These are phyloP conservation scores for Parastagonospora nodorum DNA, from an alignment of 2,329 filamentous ascomycete genomes.

Conservation along the genomic window DNA sequence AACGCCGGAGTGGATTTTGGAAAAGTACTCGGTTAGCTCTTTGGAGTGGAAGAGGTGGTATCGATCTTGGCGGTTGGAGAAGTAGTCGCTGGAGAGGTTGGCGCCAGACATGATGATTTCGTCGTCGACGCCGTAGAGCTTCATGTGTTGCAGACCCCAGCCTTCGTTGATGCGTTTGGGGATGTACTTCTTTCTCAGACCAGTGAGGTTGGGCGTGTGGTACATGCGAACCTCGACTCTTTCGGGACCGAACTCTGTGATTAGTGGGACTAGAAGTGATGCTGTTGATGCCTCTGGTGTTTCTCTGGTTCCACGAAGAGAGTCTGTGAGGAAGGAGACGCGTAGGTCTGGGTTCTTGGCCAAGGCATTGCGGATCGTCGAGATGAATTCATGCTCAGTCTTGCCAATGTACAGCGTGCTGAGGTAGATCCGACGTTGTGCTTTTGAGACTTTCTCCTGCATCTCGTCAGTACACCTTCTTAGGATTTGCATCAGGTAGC, in stretches of 20 bases:
- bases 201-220: conserved; percentile 94
- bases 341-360: conserved; percentile 74
- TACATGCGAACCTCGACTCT: conserved; percentile 96
- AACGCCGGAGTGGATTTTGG: conserved; percentile 74
- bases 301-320: conserved; percentile 87
- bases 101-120: conserved; percentile 90
- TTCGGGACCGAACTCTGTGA: conserved; percentile 79
- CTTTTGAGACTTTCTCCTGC: conserved; percentile 73
- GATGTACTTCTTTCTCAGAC: conserved; percentile 79
- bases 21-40: conserved; percentile 82
- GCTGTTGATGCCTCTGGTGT: conserved; percentile 84
- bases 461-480: conserved; percentile 12
- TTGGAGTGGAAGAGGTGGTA: conserved; percentile 89
- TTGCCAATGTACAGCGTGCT: conserved; percentile 98
- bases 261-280: conserved; percentile 82
- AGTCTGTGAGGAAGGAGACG: conserved; percentile 90
- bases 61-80: conserved; percentile 91
- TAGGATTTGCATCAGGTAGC: not conserved
- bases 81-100: conserved; percentile 92
- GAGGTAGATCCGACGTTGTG: conserved; percentile 80
- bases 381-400: conserved; percentile 85
- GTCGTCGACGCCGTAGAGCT: conserved; percentile 93
- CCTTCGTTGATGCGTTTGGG: conserved; percentile 95
- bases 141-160: conserved; percentile 99
- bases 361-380: conserved; percentile 76